Percentiles rank a stretch among this genome's conserved stretches.
These are phyloP conservation scores for Neonectria punicea DNA, from an alignment of 2,329 filamentous ascomycete genomes.

Conservation along the genomic window DNA sequence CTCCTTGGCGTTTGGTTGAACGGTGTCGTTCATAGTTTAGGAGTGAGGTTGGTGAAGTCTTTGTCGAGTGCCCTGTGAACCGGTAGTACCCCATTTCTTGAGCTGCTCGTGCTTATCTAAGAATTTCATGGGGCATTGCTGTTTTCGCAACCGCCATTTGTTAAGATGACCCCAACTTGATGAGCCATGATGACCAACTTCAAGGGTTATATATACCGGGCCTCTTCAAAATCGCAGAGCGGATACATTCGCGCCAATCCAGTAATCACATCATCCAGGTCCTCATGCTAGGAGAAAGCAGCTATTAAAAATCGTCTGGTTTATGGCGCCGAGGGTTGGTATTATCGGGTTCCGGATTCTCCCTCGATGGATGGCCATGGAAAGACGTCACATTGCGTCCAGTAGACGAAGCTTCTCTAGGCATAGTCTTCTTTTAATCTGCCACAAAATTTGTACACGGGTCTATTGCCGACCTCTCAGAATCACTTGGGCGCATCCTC, in stretches of 20 bases:
- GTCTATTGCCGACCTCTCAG: constrained; percentile 30
- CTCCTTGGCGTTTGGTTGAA: constrained; percentile 3
- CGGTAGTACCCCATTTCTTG: too few relatives aligned
- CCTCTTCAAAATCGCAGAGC: too few relatives aligned
- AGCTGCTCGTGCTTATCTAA: too few relatives aligned
- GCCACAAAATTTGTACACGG: constrained; percentile 40
- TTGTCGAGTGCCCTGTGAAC: neutral
- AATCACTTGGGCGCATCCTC: constrained; percentile 44
- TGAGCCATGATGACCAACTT: too few relatives aligned
- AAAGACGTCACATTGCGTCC: neutral
- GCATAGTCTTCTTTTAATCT: constrained; percentile 27
- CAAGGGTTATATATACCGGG: too few relatives aligned
- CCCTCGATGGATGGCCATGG: too few relatives aligned
- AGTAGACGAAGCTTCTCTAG: neutral
- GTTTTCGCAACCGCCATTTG: too few relatives aligned
- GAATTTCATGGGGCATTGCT: too few relatives aligned
- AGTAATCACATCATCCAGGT: too few relatives aligned
- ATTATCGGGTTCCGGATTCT: neutral
- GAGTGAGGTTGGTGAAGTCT: neutral
- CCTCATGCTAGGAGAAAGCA: neutral
- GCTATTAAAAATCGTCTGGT: neutral
- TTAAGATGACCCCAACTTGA: too few relatives aligned
- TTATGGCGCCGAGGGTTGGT: neutral
- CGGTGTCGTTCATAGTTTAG: neutral
- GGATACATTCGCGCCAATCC: too few relatives aligned